phyloP scores from a whole-genome alignment of 805 yeast genomes.

The Candida succiphila region DNA sequence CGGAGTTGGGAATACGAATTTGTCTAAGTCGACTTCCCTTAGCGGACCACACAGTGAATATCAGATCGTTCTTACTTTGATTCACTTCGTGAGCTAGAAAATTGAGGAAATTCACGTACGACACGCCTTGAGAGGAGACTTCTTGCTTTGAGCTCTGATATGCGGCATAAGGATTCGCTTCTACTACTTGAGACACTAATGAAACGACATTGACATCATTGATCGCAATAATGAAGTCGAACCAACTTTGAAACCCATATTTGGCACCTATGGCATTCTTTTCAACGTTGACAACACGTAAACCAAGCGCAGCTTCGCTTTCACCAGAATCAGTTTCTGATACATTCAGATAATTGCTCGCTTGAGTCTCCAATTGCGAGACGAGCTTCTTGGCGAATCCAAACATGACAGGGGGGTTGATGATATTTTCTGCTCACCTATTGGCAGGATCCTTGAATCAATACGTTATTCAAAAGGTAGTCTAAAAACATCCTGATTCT shows the following conservation, averaged over 20 bases:
- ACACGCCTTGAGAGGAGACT: constrained; percentile 2
- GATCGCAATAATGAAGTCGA: constrained; percentile 76
- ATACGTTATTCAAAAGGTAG: neutral
- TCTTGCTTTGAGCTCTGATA: constrained; percentile 3
- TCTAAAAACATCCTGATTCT: neutral
- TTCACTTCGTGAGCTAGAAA: constrained; percentile 18
- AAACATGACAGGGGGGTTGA: constrained; percentile 28
- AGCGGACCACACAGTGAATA: constrained; percentile 72
- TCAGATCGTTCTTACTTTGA: constrained; percentile 21
- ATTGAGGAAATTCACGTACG: constrained; percentile 12
- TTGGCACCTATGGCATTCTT: constrained; percentile 35
- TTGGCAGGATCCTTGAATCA: neutral
- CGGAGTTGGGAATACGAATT: constrained; percentile 22
- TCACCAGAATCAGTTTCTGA: constrained; percentile 6
- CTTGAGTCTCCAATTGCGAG: constrained; percentile 34
- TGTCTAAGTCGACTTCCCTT: constrained; percentile 61
- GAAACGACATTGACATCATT: constrained; percentile 55
- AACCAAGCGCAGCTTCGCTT: constrained; percentile 31
- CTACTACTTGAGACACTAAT: constrained; percentile 11
- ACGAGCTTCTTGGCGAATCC: constrained; percentile 59
- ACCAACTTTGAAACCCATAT: constrained; percentile 69
- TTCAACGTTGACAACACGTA: constrained; percentile 45
- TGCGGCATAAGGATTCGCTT: constrained; percentile 18
- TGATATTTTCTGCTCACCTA: neutral
- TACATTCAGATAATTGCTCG: constrained; percentile 13